Evolutionary conservation across 2,329 filamentous ascomycete species (phyloP).

Genomic region (Scedosporium apiospermum): DNA sequence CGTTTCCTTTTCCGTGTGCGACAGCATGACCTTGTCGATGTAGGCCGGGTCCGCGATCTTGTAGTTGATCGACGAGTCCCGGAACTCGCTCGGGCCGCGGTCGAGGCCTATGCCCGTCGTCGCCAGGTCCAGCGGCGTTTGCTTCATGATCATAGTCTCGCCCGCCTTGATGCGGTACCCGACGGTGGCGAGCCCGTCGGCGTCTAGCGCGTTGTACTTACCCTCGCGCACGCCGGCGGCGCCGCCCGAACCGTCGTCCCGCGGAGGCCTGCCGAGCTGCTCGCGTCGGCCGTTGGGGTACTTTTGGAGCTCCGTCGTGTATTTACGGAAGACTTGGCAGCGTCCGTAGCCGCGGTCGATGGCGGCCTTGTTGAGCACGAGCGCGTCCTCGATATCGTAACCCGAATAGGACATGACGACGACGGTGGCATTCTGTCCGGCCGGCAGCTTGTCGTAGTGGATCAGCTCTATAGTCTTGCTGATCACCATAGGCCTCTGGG

Average conservation of each 20-base stretch:
- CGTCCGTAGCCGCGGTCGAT: conserved; percentile 91
- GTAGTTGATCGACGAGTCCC: conserved; percentile 65
- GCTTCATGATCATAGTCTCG: conserved; percentile 86
- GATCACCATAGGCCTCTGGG: conserved; percentile 94
- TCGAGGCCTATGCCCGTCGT: conserved; percentile 63
- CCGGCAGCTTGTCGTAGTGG: conserved; percentile 94
- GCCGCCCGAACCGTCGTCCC: conserved; percentile 35
- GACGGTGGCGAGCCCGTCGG: conserved; percentile 82
- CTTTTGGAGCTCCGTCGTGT: conserved; percentile 74
- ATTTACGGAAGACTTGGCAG: conserved; percentile 97
- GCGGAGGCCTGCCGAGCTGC: conserved; percentile 49
- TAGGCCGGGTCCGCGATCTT: conserved; percentile 76
- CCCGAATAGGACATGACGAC: conserved; percentile 99
- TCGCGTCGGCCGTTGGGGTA: conserved; percentile 73
- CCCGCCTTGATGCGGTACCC: conserved; percentile 69
- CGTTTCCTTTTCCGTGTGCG: conserved; percentile 76
- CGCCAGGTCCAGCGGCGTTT: conserved; percentile 68
- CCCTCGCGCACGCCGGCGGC: conserved; percentile 49
- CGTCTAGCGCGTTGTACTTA: conserved; percentile 65
- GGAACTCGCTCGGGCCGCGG: conserved; percentile 52
- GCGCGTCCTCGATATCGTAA: conserved; percentile 97
- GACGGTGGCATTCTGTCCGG: conserved; percentile 92
- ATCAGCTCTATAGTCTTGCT: conserved; percentile 94
- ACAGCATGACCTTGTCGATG: conserved; percentile 94
- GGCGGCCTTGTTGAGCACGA: conserved; percentile 93